Conservation (phyloP, 1,139 yeast genomes). For the Waltiozyma sp. region DNA sequence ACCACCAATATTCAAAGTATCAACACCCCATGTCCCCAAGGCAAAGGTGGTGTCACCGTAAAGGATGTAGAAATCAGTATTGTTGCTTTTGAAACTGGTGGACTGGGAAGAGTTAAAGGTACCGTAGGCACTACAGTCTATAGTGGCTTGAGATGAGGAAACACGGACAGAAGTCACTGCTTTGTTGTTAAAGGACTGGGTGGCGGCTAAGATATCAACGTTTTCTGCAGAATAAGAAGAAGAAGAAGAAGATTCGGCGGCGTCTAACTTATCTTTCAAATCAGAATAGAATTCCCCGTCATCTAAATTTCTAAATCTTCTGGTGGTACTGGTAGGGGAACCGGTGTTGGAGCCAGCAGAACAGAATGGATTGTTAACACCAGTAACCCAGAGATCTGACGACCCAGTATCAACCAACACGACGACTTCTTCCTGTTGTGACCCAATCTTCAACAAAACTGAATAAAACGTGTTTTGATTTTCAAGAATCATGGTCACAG, state of each 20-base stretch:
- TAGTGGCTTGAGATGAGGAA: conserved; percentile 9
- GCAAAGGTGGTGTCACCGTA: conserved; percentile 61
- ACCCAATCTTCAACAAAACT: conserved; percentile 38
- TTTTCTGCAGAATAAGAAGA: background rate
- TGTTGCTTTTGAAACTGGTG: conserved; percentile 31
- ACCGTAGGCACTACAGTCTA: conserved; percentile 25
- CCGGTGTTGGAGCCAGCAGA: conserved; percentile 1
- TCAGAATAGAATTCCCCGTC: background rate
- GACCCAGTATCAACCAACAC: conserved; percentile 27
- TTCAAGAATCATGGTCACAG: conserved; percentile 28
- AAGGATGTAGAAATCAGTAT: conserved; percentile 35
- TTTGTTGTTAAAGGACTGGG: conserved; percentile 4
- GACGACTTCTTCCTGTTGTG: conserved; percentile 38
- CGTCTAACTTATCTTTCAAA: background rate
- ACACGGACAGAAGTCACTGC: background rate
- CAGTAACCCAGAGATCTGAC: conserved; percentile 18
- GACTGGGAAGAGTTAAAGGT: conserved; percentile 33
- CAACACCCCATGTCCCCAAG: conserved; percentile 55
- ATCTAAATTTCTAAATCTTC: conserved; percentile 2
- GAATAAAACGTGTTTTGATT: conserved; percentile 40
- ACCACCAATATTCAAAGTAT: conserved; percentile 33
- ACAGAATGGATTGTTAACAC: conserved; percentile 16
- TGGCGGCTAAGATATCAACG: background rate
- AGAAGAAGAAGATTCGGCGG: background rate
- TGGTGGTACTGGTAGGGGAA: background rate